These are phyloP conservation scores for Coemansia sp. DNA, from an alignment of 192 early-diverging fungal genomes.

Conservation along the genomic window DNA sequence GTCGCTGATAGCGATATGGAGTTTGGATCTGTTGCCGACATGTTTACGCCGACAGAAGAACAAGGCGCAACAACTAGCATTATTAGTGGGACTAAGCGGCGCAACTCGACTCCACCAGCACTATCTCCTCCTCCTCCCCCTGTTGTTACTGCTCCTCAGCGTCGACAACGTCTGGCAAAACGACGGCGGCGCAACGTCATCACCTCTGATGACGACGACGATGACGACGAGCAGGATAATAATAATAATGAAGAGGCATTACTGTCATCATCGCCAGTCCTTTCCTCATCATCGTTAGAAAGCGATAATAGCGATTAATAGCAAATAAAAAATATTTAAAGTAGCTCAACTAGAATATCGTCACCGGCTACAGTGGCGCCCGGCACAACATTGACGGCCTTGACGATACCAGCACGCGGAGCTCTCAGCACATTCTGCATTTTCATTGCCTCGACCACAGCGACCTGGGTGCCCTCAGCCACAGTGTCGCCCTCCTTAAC, in stretches of 20 bases:
- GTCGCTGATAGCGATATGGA: too few relatives aligned
- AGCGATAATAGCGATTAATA: slow-evolving; percentile 2
- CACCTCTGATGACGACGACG: slow-evolving; percentile 38
- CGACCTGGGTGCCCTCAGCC: slow-evolving; percentile 80
- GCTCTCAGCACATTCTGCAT: slow-evolving; percentile 95
- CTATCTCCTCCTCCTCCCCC: background rate
- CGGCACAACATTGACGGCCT: slow-evolving; percentile 71
- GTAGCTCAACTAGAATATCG: slow-evolving; percentile 75
- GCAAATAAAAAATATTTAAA: slow-evolving; percentile 13
- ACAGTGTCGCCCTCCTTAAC: slow-evolving; percentile 83
- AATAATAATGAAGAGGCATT: background rate
- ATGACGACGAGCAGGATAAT: background rate
- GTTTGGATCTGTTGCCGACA: background rate
- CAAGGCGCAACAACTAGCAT: background rate
- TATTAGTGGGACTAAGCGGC: background rate
- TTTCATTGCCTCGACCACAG: slow-evolving; percentile 96
- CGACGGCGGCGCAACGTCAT: slow-evolving; percentile 28
- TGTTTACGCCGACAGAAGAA: background rate
- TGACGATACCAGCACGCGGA: slow-evolving; percentile 75
- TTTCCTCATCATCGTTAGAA: slow-evolving; percentile 1
- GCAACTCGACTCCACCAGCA: too few relatives aligned
- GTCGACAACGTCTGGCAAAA: background rate
- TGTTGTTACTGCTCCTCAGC: background rate
- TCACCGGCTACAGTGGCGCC: slow-evolving; percentile 81
- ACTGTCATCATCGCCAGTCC: background rate